Conservation (phyloP, 2,329 filamentous ascomycete species). For the Colletotrichum sp. region DNA sequence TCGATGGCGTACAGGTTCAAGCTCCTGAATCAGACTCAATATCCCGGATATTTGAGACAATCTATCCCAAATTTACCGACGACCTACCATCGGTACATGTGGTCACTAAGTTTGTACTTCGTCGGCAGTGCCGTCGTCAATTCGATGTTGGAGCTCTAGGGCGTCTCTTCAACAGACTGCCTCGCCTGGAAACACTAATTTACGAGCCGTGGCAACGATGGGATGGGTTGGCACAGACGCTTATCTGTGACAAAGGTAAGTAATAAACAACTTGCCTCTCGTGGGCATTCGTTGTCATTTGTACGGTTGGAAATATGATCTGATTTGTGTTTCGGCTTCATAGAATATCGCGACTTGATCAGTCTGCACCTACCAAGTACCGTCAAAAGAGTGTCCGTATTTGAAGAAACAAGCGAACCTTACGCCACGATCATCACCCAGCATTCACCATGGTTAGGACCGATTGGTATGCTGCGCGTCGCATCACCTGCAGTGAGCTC, state of each 20-base stretch:
- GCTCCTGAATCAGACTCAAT: too few relatives aligned
- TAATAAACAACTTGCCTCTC: too few relatives aligned
- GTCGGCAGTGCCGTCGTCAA: neutral
- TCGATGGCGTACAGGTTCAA: neutral
- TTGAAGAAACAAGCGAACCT: neutral
- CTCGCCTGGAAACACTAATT: neutral
- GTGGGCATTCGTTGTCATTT: neutral
- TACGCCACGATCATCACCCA: neutral
- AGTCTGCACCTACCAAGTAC: neutral
- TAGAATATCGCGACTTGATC: neutral
- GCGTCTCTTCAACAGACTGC: neutral
- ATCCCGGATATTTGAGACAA: too few relatives aligned
- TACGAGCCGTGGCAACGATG: neutral
- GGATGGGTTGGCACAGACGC: too few relatives aligned
- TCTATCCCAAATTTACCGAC: too few relatives aligned
- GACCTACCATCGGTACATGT: too few relatives aligned
- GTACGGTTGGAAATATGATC: rapidly evolving
- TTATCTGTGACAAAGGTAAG: too few relatives aligned
- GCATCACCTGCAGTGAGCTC: neutral
- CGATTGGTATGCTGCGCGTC: neutral
- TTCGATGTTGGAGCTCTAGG: neutral
- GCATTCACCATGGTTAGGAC: too few relatives aligned
- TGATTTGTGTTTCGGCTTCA: neutral
- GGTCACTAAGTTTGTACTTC: neutral
- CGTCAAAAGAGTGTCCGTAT: rapidly evolving